Evolutionary conservation across 2,329 filamentous ascomycete genomes (phyloP), one percentile per base, ranked within the genome.

Genomic region (Diaporthe citrichinensis): DNA sequence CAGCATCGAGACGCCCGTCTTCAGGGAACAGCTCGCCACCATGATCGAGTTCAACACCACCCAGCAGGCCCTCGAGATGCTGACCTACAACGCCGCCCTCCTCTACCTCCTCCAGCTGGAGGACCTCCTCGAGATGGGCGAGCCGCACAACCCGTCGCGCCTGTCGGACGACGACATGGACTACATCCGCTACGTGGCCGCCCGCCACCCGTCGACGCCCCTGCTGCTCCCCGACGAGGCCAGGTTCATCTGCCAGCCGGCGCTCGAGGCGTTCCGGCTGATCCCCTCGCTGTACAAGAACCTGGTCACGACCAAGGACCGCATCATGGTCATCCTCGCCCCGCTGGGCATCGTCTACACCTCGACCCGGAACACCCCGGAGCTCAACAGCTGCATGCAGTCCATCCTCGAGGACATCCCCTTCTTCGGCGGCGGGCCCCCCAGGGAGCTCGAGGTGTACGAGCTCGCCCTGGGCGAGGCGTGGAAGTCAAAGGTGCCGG

Each of bases 221-320:
- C 65, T 77, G 4, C 65, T 77, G 39, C 76, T 74, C 12, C 74
- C 74, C n/a, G 36, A 68, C 14, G 74, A 76, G 51, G 76, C 71
- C 14, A 51, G 46, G 39, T 76, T 72, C n/a, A 73, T 72, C 55
- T 76, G 76, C 25, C 76, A 77, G 65, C 74, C 76, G 5, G 76
- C 76, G 9, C 71, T 76, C 51, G 76, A 77, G 58, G 76, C 76
- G n/a, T 74, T 76, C 36, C 76, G 76, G n/a, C 71, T 76, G 31
- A 73, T 76, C n/a, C 76, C 76, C 1, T 77, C 71, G n/a, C 74
- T 77, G 14, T 76, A 76, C 71, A 75, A 77, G 46, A 77, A 77
- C 34, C 71, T 77, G 17, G 59, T 77, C 46, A 76, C 74, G 31
- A 76, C 53, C 44, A 71, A 71, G 44, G 76, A 77, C 39, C 76